These are phyloP conservation scores for Isatis tinctoria DNA, from an alignment of 345 rosid genomes.

Conservation along the genomic window DNA sequence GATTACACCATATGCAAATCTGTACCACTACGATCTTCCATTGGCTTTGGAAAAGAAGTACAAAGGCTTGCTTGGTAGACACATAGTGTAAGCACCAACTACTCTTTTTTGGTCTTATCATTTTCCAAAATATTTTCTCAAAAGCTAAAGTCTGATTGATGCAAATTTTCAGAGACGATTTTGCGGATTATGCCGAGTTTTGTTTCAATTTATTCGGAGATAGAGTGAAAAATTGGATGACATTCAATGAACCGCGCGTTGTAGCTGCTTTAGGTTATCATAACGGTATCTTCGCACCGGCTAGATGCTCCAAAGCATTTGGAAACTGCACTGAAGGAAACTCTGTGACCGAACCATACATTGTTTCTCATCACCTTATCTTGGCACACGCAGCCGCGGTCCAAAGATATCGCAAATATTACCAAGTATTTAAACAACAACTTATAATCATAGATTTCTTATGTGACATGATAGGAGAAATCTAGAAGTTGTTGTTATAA, in stretches of 20 bases:
- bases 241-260: conserved; percentile 90
- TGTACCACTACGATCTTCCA: conserved; percentile 93
- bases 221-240: conserved; percentile 96
- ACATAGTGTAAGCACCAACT: conserved; percentile 61
- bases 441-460: neutral
- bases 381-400: conserved; percentile 78
- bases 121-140: no score
- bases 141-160: neutral
- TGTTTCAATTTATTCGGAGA: conserved; percentile 87
- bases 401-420: conserved; percentile 76
- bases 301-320: conserved; percentile 75
- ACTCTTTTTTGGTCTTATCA: neutral
- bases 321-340: conserved; percentile 83
- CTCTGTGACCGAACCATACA: conserved; percentile 91
- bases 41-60: conserved; percentile 78
- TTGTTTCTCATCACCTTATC: conserved; percentile 80
- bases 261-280: conserved; percentile 92
- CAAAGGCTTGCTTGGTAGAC: conserved; percentile 55
- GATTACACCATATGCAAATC: conserved; percentile 84
- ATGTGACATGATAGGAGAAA: neutral
- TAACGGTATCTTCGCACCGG: conserved; percentile 78
- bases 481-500: no score
- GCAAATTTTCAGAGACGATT: conserved; percentile 63
- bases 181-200: conserved; percentile 84
- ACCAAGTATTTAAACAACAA: conserved; percentile 50